Base-by-base conservation (phyloP, 305 asterid species). In the Lippia alba region DNA sequence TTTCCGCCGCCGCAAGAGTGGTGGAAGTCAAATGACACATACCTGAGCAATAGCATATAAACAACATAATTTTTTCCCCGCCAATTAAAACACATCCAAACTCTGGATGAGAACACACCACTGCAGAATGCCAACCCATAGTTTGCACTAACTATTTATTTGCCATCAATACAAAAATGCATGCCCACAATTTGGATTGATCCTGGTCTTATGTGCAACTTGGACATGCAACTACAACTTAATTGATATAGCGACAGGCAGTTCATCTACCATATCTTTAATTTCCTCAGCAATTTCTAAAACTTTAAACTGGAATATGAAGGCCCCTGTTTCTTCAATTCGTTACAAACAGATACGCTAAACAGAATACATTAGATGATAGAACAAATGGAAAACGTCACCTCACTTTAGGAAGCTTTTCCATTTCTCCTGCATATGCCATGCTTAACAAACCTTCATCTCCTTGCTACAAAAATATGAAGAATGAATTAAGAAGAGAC, bases 1-100 rank as follows among this genome's bases (percentile, higher is more conserved):
- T 89, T 89, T 66, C 96, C 90, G 19, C 82, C 80, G 80, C 94
- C 96, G 69, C 99, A 92, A 66, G 76, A 53, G 59, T 90, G 89
- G 87, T 95, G 99, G 74, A 95, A 95, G 82, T 95, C 99, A 71
- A 95, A 92, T 7, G 98, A 77, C 58, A 95, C 87, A 60, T 90
- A 92, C 86, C 98, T 95, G 87, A 77, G 79, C 74, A 71, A 75
- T 20, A 75, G 39, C 24, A 75, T 66, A 61, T 57, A 65, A 74
- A 59, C 16, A 55, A 39, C 54, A 61, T 54, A 30, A 60, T 56
- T 7, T n/a, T 39, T 46, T 4, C 44, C 12, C 64, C 19, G 56
- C 15, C 58, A 62, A 49, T 61, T 30, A 56, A 66, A 73, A 72
- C 55, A 45, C 51, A 58, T 64, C 62, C 56, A 66, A 66, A 60